Evolutionary conservation across 2,329 filamentous ascomycete species (phyloP), one percentile per base, ranked within the genome.

Genomic region (Paecilomyces fulvus): DNA sequence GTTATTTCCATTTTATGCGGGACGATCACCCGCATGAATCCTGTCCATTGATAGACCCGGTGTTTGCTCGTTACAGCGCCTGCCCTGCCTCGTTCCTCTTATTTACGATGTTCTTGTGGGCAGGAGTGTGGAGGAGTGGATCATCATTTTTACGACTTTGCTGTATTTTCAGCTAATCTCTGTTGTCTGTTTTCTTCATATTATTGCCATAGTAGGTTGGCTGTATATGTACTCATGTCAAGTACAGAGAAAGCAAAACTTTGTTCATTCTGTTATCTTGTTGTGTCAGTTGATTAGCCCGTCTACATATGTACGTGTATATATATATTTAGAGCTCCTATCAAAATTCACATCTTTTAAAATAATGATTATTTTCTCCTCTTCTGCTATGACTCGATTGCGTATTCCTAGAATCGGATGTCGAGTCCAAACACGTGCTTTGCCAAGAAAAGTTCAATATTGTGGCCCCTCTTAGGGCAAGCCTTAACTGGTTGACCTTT

Each of bases 211-310:
- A 62, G 60, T 64, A 60, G 56, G 62, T 60, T 60, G 63, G 59
- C 59, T 62, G 49, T 14, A 55, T 60, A 51, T 64, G 60, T 65
- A 61, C 65, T 64, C 65, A 61, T 67, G 64, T 62, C 63, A 43
- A 43, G 37, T 43, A 20, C 37, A 64, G 56, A 67, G 63, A 62
- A 67, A 60, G 55, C 58, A 60, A 50, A 54, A 57, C 58, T 28
- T 30, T 31, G n/a, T 55, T 49, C 53, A 14, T 49, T 11, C 30
- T 28, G 20, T 43, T 23, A 37, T 53, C 33, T 31, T 53, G 21
- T 46, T 46, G 37, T 3, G 17, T 25, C 37, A 8, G 37, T 43
- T 17, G 14, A 43, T 43, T 43, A 43, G 37, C 37, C 17, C 37
- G 10, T 43, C 17, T 33, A 25, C 37, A 30, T 46, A 53, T 53